Conservation (phyloP, 2,329 filamentous ascomycete species). For the Fusarium staphyleae region DNA sequence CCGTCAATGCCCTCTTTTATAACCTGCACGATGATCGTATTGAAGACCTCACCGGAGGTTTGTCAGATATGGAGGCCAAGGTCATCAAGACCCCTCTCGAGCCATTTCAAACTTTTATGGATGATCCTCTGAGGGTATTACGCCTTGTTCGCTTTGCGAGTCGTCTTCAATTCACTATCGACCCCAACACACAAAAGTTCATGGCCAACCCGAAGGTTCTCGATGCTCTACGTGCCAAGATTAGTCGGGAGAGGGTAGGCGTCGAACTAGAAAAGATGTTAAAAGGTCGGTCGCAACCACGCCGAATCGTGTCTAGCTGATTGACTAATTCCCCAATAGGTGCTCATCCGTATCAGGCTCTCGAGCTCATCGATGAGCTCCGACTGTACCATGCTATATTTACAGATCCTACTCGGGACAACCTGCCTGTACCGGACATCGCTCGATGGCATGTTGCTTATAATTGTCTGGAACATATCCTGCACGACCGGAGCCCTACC, state of each 20-base stretch:
- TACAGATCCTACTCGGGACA: conserved; percentile 66
- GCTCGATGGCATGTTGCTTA: conserved; percentile 70
- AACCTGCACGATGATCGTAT: conserved; percentile 81
- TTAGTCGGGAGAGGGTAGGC: conserved; percentile 88
- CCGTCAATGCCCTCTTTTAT: conserved; percentile 95
- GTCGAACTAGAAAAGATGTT: conserved; percentile 93
- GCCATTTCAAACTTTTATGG: conserved; percentile 90
- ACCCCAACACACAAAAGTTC: conserved; percentile 68
- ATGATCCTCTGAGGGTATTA: conserved; percentile 88
- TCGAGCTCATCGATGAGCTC: conserved; percentile 71
- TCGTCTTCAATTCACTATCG: conserved; percentile 80
- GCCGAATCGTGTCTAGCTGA: background rate
- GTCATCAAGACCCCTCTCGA: conserved; percentile 86
- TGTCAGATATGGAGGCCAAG: conserved; percentile 74
- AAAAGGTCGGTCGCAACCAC: conserved; percentile 57
- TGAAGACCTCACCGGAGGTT: conserved; percentile 85
- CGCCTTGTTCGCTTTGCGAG: conserved; percentile 91
- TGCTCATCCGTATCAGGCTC: conserved; percentile 64
- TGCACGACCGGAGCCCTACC: conserved; percentile 51
- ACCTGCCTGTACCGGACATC: conserved; percentile 63
- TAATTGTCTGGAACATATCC: conserved; percentile 64
- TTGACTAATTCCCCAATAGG: conserved; percentile 48
- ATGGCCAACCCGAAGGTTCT: conserved; percentile 86
- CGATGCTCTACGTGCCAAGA: conserved; percentile 81
- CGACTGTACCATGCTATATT: conserved; percentile 77